These are phyloP conservation scores for Spergularia bocconei DNA, from an alignment of 148 eudicot genomes.

Conservation along the genomic window DNA sequence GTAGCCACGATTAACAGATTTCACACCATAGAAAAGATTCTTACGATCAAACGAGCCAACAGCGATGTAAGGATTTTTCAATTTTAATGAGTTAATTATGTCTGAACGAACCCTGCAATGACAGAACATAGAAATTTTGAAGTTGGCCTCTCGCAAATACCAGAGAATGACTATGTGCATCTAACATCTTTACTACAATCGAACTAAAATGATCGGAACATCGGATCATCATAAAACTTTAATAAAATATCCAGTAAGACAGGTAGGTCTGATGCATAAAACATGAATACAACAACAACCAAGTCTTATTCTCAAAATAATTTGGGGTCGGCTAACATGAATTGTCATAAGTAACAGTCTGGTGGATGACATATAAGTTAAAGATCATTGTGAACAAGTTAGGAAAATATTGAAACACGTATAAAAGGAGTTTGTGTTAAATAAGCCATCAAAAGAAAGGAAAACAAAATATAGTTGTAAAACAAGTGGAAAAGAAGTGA, in stretches of 20 bases:
- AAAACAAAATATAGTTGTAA: too few species aligned
- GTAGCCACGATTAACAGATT: conserved; percentile 49
- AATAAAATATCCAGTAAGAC: not conserved
- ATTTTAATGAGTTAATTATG: conserved; percentile 53
- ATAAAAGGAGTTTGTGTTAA: too few species aligned
- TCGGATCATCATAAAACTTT: not conserved
- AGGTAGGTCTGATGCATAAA: not conserved
- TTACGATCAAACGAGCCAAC: conserved; percentile 81
- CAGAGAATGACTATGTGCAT: not conserved
- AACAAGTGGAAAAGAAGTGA: too few species aligned
- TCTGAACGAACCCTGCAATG: conserved; percentile 59
- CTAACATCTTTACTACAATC: not conserved
- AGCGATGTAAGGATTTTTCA: conserved; percentile 59
- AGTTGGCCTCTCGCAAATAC: not conserved
- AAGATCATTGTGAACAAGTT: too few species aligned
- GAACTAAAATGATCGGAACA: not conserved
- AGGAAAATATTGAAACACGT: too few species aligned
- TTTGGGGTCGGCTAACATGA: too few species aligned
- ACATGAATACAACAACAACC: not conserved
- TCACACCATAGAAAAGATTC: conserved; percentile 72
- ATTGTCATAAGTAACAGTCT: too few species aligned
- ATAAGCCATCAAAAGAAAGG: too few species aligned
- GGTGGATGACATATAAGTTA: too few species aligned
- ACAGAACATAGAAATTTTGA: not conserved
- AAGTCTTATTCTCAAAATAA: too few species aligned